Base-by-base conservation (phyloP, 805 yeast genomes). In the Cephaloascus fragrans region DNA sequence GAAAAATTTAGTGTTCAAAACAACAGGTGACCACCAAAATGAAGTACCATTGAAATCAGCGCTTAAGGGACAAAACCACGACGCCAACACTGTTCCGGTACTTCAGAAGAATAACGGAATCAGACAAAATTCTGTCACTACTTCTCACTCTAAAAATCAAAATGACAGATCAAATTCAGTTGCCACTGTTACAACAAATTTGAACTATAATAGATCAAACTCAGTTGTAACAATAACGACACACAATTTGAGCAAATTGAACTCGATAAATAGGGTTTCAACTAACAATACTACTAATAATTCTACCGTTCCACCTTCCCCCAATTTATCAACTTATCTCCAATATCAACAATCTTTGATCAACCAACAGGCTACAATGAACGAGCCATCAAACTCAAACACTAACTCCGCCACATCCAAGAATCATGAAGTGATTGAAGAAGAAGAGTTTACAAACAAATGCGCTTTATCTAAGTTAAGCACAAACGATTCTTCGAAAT, bases 1-100 rank as follows among this genome's bases (percentile, higher is more conserved):
- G 37, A 35, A 15, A 39, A 33, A 8, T 20, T 26, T 15, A 35
- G 26, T 18, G 19, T 35, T 19, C 20, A 34, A 14, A 20, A 34
- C 15, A 31, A 31, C 12, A 8, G 10, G 12, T 8, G 10, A 23
- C 6, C 28, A 23, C 6, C 10, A 6, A 8, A 14, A 16, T 9
- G 33, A 16, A 31, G n/a, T n/a, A n/a, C n/a, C n/a, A n/a, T n/a
- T n/a, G n/a, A n/a, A n/a, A n/a, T n/a, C n/a, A n/a, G n/a, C n/a
- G n/a, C n/a, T n/a, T n/a, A n/a, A n/a, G n/a, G n/a, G n/a, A n/a
- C n/a, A n/a, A n/a, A n/a, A n/a, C n/a, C n/a, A n/a, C n/a, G n/a
- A n/a, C n/a, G n/a, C n/a, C n/a, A n/a, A n/a, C n/a, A n/a, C n/a
- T n/a, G n/a, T n/a, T n/a, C n/a, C n/a, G n/a, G n/a, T n/a, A n/a